Base-by-base conservation (phyloP, 768 basidiomycete genomes). In the Auriculariales sp. region DNA sequence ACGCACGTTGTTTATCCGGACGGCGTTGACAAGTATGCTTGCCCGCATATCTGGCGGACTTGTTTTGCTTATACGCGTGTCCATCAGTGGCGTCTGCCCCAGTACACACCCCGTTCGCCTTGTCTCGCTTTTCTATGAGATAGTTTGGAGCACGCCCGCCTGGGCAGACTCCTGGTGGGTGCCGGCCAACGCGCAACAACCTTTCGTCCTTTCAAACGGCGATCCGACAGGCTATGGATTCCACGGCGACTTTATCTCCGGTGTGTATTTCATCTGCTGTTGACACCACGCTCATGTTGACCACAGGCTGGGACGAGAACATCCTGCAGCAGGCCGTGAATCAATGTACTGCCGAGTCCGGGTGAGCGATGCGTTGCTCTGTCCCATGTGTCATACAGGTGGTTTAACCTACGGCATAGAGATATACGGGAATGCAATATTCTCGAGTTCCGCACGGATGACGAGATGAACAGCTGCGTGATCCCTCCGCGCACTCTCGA, bases 1-100 rank as follows among this genome's bases (percentile, higher is more conserved):
- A n/a, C 39, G 3, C 60, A 61, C 53, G 54, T 60, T 52, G 57
- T 56, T 0, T 61, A 55, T 49, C 52, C 56, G 0, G 29, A 32
- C 32, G 54, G 49, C 29, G 47, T 48, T 27, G 53, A 57, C 34
- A n/a, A n/a, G n/a, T n/a, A n/a, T n/a, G n/a, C n/a, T n/a, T n/a
- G n/a, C n/a, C n/a, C n/a, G n/a, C n/a, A n/a, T n/a, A n/a, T n/a
- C n/a, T n/a, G n/a, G n/a, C n/a, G n/a, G n/a, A n/a, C n/a, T n/a
- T n/a, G n/a, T n/a, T n/a, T n/a, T n/a, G n/a, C n/a, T n/a, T n/a
- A n/a, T n/a, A n/a, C n/a, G n/a, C n/a, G n/a, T n/a, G n/a, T n/a
- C n/a, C n/a, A n/a, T n/a, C n/a, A 46, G 36, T 4, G 58, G 58
- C 9, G 45, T 51, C 0, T 59, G 58, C 44, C 58, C 58, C 6